Evolutionary conservation across 2,329 filamentous ascomycete species (phyloP).

Genomic region (Fusarium sp.): DNA sequence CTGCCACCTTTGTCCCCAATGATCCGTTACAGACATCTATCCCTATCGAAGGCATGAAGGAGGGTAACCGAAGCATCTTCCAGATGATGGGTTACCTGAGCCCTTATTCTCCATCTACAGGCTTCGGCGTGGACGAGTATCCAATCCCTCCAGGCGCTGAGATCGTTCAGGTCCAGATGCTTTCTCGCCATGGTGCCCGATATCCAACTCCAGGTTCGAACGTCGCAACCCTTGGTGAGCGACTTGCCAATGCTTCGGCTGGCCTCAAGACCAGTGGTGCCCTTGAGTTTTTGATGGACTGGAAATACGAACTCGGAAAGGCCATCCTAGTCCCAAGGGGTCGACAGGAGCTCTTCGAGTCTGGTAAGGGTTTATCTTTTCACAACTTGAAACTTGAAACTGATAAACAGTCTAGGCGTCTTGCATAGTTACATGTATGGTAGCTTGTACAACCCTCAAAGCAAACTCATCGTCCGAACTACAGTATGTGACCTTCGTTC

Average conservation of each 20-base stretch:
- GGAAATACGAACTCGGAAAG: slow-evolving; percentile 74
- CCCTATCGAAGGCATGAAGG: slow-evolving; percentile 69
- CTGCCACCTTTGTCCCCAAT: slow-evolving; percentile 73
- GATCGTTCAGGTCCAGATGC: slow-evolving; percentile 76
- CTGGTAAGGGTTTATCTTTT: slow-evolving; percentile 49
- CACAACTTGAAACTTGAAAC: not conserved
- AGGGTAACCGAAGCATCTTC: slow-evolving; percentile 73
- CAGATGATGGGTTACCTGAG: slow-evolving; percentile 73
- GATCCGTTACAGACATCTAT: slow-evolving; percentile 76
- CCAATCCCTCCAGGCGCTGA: slow-evolving; percentile 72
- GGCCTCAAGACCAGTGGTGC: slow-evolving; percentile 66
- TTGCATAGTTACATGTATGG: slow-evolving; percentile 79
- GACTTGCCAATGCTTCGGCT: slow-evolving; percentile 64
- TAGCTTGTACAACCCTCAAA: slow-evolving; percentile 75
- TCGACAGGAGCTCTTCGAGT: slow-evolving; percentile 77
- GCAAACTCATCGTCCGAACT: slow-evolving; percentile 78
- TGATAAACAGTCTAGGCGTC: slow-evolving; percentile 57
- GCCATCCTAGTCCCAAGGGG: slow-evolving; percentile 80
- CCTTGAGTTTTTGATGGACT: slow-evolving; percentile 74
- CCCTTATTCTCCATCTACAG: slow-evolving; percentile 76
- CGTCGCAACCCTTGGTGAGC: slow-evolving; percentile 65
- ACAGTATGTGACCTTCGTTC: slow-evolving; percentile 56
- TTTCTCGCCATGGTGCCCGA: slow-evolving; percentile 77
- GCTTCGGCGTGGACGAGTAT: slow-evolving; percentile 80
- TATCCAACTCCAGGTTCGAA: slow-evolving; percentile 74